phyloP scores from a whole-genome alignment of 495 filamentous ascomycete genomes.

The Copromyces sp. region DNA sequence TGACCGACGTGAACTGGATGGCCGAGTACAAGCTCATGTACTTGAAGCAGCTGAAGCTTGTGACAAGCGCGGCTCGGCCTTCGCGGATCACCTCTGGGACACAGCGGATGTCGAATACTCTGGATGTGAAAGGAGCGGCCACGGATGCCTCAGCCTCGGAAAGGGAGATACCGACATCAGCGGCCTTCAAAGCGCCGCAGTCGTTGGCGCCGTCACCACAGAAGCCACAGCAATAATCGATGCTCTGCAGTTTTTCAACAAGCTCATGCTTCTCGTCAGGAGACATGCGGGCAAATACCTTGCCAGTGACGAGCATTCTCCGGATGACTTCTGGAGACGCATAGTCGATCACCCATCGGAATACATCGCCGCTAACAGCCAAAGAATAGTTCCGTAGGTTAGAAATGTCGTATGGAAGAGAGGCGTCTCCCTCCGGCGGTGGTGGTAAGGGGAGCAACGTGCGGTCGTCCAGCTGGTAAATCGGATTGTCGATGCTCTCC shows the following conservation, averaged over 20 bases:
- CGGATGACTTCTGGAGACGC: constrained; percentile 66
- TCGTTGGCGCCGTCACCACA: constrained; percentile 98
- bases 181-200: constrained; percentile 93
- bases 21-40: constrained; percentile 99
- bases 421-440: constrained; percentile 61
- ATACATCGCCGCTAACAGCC: constrained; percentile 86
- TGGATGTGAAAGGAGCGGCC: constrained; percentile 92
- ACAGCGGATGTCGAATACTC: constrained; percentile 93
- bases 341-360: constrained; percentile 91
- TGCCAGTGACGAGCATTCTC: constrained; percentile 79
- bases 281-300: constrained; percentile 97
- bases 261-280: constrained; percentile 98
- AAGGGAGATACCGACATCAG: constrained; percentile 96
- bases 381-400: constrained; percentile 75
- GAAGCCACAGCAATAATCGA: constrained; percentile 93
- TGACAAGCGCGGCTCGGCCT: constrained; percentile 87
- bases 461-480: constrained; percentile 61
- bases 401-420: constrained; percentile 71
- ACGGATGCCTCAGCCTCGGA: constrained; percentile 98
- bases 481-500: constrained; percentile 84
- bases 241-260: constrained; percentile 91
- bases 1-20: constrained; percentile 98
- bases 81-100: constrained; percentile 93
- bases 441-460: constrained; percentile 68
- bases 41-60: constrained; percentile 99